A percentile compares a stretch with the other conserved stretches of the same genome.
Conservation (phyloP, 257 asterid genomes). For the Schizonepeta tenuifolia region DNA sequence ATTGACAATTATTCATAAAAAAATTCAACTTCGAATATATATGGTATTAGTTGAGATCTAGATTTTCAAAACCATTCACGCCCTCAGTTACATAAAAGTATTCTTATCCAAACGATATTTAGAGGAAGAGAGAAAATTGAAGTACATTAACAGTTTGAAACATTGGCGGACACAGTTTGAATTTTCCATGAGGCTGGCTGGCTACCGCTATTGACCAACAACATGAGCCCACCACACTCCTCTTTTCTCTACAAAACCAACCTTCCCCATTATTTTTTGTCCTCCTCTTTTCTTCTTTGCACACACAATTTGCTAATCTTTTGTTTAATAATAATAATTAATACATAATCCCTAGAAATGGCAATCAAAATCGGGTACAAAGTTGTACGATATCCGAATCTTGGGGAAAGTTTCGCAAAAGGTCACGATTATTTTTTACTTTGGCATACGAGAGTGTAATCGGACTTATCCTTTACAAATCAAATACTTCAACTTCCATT, state of each 20-base stretch:
- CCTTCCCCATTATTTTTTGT: neutral
- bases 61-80: no score
- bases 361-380: neutral
- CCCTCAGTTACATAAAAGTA: no score
- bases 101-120: no score
- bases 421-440: neutral
- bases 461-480: neutral
- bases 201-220: slow-evolving; percentile 18
- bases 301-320: neutral
- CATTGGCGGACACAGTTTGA: no score
- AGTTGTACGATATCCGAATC: neutral
- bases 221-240: slow-evolving; percentile 27
- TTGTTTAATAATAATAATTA: neutral
- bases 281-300: neutral
- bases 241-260: slow-evolving; percentile 4
- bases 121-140: no score
- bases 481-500: no score
- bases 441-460: neutral
- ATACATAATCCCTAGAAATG: neutral
- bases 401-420: neutral
- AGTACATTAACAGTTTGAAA: no score
- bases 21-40: neutral
- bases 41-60: neutral
- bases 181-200: neutral
- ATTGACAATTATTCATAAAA: neutral